phyloP scores from a whole-genome alignment of 2,329 filamentous ascomycete genomes.

The Ophiocordyceps polyrhachis-furcata region DNA sequence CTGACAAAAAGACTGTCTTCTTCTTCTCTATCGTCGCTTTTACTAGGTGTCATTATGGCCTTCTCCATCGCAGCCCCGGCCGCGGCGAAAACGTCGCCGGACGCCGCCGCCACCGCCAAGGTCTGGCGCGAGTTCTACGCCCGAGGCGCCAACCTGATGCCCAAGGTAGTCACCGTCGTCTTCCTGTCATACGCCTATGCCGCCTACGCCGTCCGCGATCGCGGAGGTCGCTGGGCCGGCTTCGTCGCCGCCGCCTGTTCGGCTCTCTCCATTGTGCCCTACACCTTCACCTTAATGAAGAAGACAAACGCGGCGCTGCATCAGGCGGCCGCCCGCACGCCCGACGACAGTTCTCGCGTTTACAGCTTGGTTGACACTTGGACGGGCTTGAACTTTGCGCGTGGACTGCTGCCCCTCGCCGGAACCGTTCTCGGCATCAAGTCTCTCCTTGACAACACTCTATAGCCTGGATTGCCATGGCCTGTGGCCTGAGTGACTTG shows the following conservation, averaged over 20 bases:
- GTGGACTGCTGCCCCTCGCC: slow-evolving; percentile 13
- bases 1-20: not conserved
- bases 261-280: slow-evolving; percentile 20
- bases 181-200: slow-evolving; percentile 17
- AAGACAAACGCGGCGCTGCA: slow-evolving; percentile 17
- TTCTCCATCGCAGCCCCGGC: slow-evolving; percentile 18
- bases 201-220: slow-evolving; percentile 13
- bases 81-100: slow-evolving; percentile 10
- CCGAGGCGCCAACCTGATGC: slow-evolving; percentile 18
- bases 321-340: slow-evolving; percentile 4
- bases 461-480: slow-evolving; percentile 1
- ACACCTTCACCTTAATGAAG: slow-evolving; percentile 18
- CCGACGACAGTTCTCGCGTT: slow-evolving; percentile 4
- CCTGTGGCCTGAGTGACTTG: not conserved
- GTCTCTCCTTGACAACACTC: slow-evolving; percentile 5
- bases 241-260: slow-evolving; percentile 14
- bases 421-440: slow-evolving; percentile 10
- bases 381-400: slow-evolving; percentile 11
- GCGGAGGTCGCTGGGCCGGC: slow-evolving; percentile 14
- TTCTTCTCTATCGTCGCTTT: not conserved
- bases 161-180: slow-evolving; percentile 14
- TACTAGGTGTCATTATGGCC: slow-evolving; percentile 16
- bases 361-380: slow-evolving; percentile 7
- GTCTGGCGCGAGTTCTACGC: slow-evolving; percentile 20
- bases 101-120: slow-evolving; percentile 12